Percentiles rank a stretch among this genome's conserved stretches.
phyloP scores from a whole-genome alignment of 1,139 yeast species.

The Pichia sp. region DNA sequence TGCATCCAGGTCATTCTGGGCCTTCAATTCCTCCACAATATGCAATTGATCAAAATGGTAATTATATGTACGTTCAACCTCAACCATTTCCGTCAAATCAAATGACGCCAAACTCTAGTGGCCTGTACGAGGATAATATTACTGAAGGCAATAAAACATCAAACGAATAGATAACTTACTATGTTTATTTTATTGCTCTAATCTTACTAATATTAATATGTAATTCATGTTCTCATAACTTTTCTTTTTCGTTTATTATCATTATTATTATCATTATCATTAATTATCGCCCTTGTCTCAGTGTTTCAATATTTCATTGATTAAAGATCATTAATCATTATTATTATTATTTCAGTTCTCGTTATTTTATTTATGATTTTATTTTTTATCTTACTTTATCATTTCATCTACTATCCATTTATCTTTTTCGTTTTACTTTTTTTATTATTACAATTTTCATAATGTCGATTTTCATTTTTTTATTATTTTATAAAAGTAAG shows the following conservation, averaged over 20 bases:
- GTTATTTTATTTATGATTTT: not conserved
- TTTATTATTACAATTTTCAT: not conserved
- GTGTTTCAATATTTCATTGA: not conserved
- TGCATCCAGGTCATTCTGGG: not conserved
- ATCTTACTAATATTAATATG: not conserved
- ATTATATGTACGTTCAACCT: slow-evolving; percentile 21
- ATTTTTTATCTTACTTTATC: slow-evolving; percentile 1
- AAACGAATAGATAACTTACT: not conserved
- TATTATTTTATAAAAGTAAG: not conserved
- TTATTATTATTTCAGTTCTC: not conserved
- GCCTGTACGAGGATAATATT: not conserved
- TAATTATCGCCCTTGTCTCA: not conserved
- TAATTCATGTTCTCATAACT: not conserved
- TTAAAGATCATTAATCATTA: not conserved
- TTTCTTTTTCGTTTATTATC: not conserved
- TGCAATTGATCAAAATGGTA: slow-evolving; percentile 24
- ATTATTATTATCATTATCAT: not conserved
- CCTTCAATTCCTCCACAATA: slow-evolving; percentile 18
- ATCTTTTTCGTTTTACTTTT: not conserved
- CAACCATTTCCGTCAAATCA: slow-evolving; percentile 20
- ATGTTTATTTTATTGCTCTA: not conserved
- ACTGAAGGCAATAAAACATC: not conserved
- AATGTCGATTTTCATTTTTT: not conserved
- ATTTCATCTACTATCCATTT: not conserved
- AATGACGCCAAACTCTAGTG: slow-evolving; percentile 5